Evolutionary conservation across 441 rosid species (phyloP).

Genomic region (Croton setiger): DNA sequence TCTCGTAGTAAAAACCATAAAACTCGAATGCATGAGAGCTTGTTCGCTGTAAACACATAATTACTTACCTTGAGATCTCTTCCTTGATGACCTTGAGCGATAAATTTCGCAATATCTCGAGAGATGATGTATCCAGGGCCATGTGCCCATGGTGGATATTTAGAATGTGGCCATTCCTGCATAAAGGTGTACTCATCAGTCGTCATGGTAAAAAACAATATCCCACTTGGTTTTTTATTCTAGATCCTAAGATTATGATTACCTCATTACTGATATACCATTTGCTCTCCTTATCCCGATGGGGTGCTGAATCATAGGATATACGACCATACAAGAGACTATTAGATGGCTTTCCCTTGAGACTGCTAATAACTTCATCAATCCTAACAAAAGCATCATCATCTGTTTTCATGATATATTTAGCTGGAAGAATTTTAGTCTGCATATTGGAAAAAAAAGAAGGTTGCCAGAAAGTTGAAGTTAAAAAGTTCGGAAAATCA

Average conservation of each 20-base stretch:
- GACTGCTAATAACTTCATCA: slow-evolving; percentile 40
- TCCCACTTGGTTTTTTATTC: neutral
- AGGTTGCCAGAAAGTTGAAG: neutral
- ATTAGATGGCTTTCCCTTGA: no score
- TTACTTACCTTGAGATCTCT: slow-evolving; percentile 62
- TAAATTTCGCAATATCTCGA: slow-evolving; percentile 69
- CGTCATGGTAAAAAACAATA: slow-evolving; percentile 11
- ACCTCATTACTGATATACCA: slow-evolving; percentile 82
- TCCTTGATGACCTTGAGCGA: slow-evolving; percentile 62
- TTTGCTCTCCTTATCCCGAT: slow-evolving; percentile 74
- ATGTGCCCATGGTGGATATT: slow-evolving; percentile 94
- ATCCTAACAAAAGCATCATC: slow-evolving; percentile 91
- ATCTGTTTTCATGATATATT: slow-evolving; percentile 87
- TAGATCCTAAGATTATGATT: slow-evolving; percentile 19
- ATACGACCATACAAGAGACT: no score
- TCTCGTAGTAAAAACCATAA: neutral
- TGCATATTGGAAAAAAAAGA: slow-evolving; percentile 33
- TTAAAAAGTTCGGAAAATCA: neutral
- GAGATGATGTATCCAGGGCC: slow-evolving; percentile 88
- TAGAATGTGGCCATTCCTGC: slow-evolving; percentile 72
- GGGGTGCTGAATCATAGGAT: slow-evolving; percentile 66
- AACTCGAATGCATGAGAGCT: neutral
- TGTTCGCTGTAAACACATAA: slow-evolving; percentile 1
- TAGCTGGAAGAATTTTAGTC: slow-evolving; percentile 75
- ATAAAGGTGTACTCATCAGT: slow-evolving; percentile 13